Evolutionary conservation across 73 alveolate genomes (phyloP), one percentile per base, ranked within the genome.

Genomic region (Paraurostyla sp.): DNA sequence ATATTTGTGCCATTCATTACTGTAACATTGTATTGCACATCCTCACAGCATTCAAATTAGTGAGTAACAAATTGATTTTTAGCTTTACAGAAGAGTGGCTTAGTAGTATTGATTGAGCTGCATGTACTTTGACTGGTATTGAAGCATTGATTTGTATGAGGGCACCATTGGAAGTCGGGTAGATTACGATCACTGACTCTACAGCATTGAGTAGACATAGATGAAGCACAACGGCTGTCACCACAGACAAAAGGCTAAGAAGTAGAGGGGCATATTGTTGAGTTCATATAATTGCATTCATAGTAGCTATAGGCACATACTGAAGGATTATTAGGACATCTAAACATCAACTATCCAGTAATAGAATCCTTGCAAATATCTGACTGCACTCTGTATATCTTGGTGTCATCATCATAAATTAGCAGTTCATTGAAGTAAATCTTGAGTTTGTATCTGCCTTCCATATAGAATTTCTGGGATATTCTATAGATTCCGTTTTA

Each of bases 201-300:
- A 73, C 87, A 73, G 71, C 87, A 73, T 36, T 73, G 30, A n/a
- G 68, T 45, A 4, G 87, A 45, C 87, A 73, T 73, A 9, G 68
- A 48, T 23, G 87, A 73, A 0, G 46, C 87, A 48, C 87, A 73
- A 43, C 42, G 41, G 13, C 71, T 71, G 46, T 50, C 87, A 36
- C 58, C 82, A 35, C 87, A 73, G 20, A 23, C 20, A 45, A 50
- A 50, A 1, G 68, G 68, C 35, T 40, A 11, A 13, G 87, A n/a
- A 11, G 71, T 2, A 2, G 48, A 18, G 3, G 87, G 52, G 33
- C 71, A 50, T 30, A 43, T 25, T 16, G 87, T 73, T 73, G 42
- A 27, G 33, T 73, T 73, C 3, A 50, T 45, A 27, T 30, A 43
- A 3, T 38, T 6, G 25, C 82, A 65, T 65, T 65, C 82, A 38